A percentile compares a stretch with the other conserved stretches of the same genome.
phyloP scores from a whole-genome alignment of 2,329 filamentous ascomycete species.

The Sporothrix euskadiensis region DNA sequence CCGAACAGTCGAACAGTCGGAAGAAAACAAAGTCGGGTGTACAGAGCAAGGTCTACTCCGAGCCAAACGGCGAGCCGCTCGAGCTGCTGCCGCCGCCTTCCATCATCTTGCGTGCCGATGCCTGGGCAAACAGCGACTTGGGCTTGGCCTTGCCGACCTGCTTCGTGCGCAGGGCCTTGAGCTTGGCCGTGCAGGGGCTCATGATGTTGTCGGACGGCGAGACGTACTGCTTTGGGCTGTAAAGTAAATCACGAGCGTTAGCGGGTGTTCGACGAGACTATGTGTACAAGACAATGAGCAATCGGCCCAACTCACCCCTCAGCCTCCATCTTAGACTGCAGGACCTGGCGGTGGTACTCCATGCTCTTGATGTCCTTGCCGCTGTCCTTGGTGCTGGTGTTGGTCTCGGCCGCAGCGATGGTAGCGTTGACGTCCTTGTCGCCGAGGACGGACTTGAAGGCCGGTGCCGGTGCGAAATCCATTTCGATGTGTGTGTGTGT shows the following conservation, averaged over 20 bases:
- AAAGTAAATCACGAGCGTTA: background rate
- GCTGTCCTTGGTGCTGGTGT: slow-evolving; percentile 41
- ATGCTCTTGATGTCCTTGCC: slow-evolving; percentile 67
- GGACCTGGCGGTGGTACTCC: slow-evolving; percentile 75
- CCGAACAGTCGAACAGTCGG: background rate
- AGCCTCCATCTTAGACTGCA: slow-evolving; percentile 70
- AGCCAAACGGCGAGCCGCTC: slow-evolving; percentile 24
- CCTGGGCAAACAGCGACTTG: slow-evolving; percentile 67
- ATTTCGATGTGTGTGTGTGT: slow-evolving; percentile 23
- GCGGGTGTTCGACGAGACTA: background rate
- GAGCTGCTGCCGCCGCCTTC: slow-evolving; percentile 46
- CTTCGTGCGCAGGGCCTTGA: slow-evolving; percentile 77
- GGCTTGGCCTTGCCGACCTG: slow-evolving; percentile 74
- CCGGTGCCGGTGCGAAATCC: slow-evolving; percentile 17
- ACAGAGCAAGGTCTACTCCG: background rate
- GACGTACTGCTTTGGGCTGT: slow-evolving; percentile 56
- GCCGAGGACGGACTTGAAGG: slow-evolving; percentile 51
- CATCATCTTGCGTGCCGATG: slow-evolving; percentile 62
- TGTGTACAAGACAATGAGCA: no score
- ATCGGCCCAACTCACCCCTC: slow-evolving; percentile 55
- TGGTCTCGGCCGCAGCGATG: slow-evolving; percentile 40
- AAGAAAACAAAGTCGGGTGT: background rate
- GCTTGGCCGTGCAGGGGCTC: slow-evolving; percentile 82
- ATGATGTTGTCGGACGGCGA: slow-evolving; percentile 88
- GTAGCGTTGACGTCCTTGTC: slow-evolving; percentile 66